Conservation (phyloP, 1,139 yeast species). For the Kodamaea plutei region DNA sequence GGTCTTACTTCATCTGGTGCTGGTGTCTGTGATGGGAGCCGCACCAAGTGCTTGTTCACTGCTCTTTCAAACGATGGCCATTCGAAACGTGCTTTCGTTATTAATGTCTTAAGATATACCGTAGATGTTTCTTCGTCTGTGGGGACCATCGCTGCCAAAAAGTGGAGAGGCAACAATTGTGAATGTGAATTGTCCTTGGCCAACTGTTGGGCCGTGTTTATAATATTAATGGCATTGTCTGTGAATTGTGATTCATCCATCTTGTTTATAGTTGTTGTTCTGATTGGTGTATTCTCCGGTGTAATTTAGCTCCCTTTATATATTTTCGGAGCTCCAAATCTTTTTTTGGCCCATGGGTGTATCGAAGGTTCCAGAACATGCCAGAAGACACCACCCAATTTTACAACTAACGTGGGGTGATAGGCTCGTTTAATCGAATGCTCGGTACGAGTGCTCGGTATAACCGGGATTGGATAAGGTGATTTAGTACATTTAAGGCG, state of each 20-base stretch:
- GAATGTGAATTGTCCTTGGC: constrained; percentile 84
- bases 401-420: too few species aligned
- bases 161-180: constrained; percentile 79
- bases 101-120: constrained; percentile 74
- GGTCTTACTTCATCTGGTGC: constrained; percentile 76
- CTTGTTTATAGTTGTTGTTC: constrained; percentile 2
- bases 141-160: constrained; percentile 88
- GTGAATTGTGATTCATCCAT: constrained; percentile 79
- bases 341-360: neutral
- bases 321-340: neutral
- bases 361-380: constrained; percentile 1
- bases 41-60: constrained; percentile 76
- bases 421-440: too few species aligned
- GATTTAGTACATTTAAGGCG: too few species aligned
- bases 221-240: constrained; percentile 82
- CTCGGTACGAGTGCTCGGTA: too few species aligned
- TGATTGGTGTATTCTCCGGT: neutral
- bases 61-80: constrained; percentile 76
- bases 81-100: constrained; percentile 86
- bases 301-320: neutral
- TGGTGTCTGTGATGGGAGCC: constrained; percentile 84
- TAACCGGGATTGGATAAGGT: too few species aligned
- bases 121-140: constrained; percentile 59
- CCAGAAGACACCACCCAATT: too few species aligned
- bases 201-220: constrained; percentile 73